Conservation (phyloP, 441 rosid species). For the Erodium moschatum region DNA sequence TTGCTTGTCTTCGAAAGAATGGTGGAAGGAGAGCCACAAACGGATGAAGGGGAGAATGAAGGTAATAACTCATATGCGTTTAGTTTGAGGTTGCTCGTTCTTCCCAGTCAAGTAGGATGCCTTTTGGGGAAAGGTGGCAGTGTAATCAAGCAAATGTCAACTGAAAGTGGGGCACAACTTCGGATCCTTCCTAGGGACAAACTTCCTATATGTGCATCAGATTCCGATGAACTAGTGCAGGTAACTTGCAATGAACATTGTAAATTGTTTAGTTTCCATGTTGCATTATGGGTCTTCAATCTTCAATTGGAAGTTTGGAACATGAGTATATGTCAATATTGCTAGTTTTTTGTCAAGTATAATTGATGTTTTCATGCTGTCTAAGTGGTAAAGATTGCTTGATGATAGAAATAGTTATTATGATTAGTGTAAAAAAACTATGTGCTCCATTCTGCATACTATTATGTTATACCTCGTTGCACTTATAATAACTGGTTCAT, state of each 20-base stretch:
- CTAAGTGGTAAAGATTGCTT: not conserved
- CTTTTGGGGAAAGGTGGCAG: slow-evolving; percentile 62
- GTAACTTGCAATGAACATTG: slow-evolving; percentile 23
- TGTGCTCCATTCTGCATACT: not conserved
- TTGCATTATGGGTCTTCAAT: not conserved
- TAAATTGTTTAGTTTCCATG: not conserved
- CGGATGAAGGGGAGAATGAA: slow-evolving; percentile 31
- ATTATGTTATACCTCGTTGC: not conserved
- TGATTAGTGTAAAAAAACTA: not conserved
- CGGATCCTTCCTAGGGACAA: slow-evolving; percentile 61
- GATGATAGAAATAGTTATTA: not conserved
- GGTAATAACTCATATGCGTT: slow-evolving; percentile 27
- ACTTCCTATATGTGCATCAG: slow-evolving; percentile 45
- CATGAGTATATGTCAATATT: not conserved
- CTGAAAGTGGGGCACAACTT: slow-evolving; percentile 61
- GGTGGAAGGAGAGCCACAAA: slow-evolving; percentile 33
- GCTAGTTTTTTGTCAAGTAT: not conserved
- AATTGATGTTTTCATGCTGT: not conserved
- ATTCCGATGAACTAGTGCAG: slow-evolving; percentile 56
- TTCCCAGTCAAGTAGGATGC: slow-evolving; percentile 55
- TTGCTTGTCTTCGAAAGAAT: slow-evolving; percentile 50
- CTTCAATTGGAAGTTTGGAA: not conserved
- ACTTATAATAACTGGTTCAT: not conserved
- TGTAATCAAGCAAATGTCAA: slow-evolving; percentile 48
- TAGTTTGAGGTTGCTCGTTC: slow-evolving; percentile 50